A percentile compares a stretch with the other conserved stretches of the same genome.
These are phyloP conservation scores for Candida boleticola DNA, from an alignment of 805 yeast genomes.

Conservation along the genomic window DNA sequence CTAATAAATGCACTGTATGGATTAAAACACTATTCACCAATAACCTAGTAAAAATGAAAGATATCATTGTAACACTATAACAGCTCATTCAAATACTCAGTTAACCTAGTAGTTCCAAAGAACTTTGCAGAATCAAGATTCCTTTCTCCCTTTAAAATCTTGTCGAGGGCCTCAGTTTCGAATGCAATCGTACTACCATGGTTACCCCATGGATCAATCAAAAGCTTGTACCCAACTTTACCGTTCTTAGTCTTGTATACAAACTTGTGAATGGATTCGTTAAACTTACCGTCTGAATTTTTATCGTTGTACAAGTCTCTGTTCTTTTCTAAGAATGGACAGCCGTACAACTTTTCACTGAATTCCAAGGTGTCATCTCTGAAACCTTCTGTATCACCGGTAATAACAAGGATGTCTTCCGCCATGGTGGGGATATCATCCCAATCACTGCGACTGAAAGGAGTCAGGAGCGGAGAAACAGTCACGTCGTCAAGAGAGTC, in stretches of 20 bases:
- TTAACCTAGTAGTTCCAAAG: slow-evolving; percentile 2
- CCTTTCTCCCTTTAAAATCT: slow-evolving; percentile 4
- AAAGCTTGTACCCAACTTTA: slow-evolving; percentile 20
- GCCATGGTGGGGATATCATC: slow-evolving; percentile 27
- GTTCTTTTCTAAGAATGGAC: slow-evolving; percentile 16
- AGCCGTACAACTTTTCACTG: slow-evolving; percentile 14
- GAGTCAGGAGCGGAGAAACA: slow-evolving; percentile 26
- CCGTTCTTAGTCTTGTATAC: slow-evolving; percentile 11
- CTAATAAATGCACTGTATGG: no score
- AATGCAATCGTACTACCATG: slow-evolving; percentile 30
- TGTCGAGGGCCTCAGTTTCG: slow-evolving; percentile 18
- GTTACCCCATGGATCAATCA: slow-evolving; percentile 37
- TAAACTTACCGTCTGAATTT: slow-evolving; percentile 11
- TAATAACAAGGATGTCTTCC: slow-evolving; percentile 27
- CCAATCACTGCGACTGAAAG: slow-evolving; percentile 30
- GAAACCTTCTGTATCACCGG: slow-evolving; percentile 42
- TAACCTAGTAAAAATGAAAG: no score
- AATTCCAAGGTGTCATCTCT: slow-evolving; percentile 39
- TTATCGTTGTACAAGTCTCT: background rate
- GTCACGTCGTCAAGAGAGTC: slow-evolving; percentile 10
- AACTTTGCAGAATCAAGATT: slow-evolving; percentile 7
- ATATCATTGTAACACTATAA: no score
- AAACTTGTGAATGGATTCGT: slow-evolving; percentile 19
- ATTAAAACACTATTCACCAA: no score
- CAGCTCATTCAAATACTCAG: background rate